Percentiles rank a stretch among this genome's conserved stretches.
These are phyloP conservation scores for Ceratocystis destructans DNA, from an alignment of 2,329 filamentous ascomycete genomes.

Conservation along the genomic window DNA sequence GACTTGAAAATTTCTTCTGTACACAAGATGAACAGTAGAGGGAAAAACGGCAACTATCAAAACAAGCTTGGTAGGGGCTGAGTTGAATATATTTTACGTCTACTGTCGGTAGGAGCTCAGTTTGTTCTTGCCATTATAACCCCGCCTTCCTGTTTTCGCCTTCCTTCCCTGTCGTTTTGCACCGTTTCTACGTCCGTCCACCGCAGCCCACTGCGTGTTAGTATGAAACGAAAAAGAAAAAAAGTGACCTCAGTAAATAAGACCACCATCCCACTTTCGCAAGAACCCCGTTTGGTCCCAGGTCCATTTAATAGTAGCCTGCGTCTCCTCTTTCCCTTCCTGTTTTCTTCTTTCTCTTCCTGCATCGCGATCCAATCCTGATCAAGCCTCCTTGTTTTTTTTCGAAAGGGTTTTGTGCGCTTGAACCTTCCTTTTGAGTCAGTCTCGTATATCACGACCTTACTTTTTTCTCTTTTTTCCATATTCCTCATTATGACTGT, in stretches of 20 bases:
- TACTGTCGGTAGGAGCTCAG: background rate
- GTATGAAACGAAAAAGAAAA: background rate
- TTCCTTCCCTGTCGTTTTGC: background rate
- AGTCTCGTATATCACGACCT: slow-evolving; percentile 12
- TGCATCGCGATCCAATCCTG: slow-evolving; percentile 13
- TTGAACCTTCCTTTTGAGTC: slow-evolving; percentile 17
- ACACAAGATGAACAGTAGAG: background rate
- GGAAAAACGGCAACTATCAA: background rate
- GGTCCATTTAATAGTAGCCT: slow-evolving; percentile 15
- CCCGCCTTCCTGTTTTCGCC: slow-evolving; percentile 7
- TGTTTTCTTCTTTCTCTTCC: slow-evolving; percentile 13
- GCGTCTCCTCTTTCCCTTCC: slow-evolving; percentile 4
- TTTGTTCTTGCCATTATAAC: background rate
- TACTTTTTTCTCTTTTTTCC: slow-evolving; percentile 10
- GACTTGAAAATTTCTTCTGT: background rate
- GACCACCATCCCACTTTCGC: slow-evolving; percentile 7
- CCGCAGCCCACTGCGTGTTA: background rate
- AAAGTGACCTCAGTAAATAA: slow-evolving; percentile 10
- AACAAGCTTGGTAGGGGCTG: no score
- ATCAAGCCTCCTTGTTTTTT: slow-evolving; percentile 10
- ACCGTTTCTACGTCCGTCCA: slow-evolving; percentile 7
- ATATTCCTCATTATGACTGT: slow-evolving; percentile 33
- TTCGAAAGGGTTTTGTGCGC: slow-evolving; percentile 16
- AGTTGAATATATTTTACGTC: no score
- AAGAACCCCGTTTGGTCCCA: slow-evolving; percentile 14